Evolutionary conservation across 2,329 filamentous ascomycete genomes (phyloP).

Genomic region (Neocucurbitaria cava): DNA sequence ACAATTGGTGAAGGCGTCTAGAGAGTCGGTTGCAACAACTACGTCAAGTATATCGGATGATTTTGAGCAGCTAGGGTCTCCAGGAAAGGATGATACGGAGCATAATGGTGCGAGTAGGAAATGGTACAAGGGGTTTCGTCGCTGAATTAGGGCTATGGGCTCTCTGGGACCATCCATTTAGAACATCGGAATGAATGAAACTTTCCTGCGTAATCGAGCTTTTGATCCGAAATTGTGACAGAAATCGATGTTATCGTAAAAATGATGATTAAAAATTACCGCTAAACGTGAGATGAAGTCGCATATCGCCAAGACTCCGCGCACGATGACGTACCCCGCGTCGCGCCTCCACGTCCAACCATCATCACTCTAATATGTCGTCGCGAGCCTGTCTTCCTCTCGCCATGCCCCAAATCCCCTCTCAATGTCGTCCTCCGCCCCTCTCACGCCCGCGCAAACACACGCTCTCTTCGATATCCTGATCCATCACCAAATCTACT

Average conservation of each 20-base stretch:
- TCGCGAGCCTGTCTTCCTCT: not conserved
- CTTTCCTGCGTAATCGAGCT: too few relatives aligned
- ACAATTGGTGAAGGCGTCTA: not conserved
- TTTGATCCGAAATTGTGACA: too few relatives aligned
- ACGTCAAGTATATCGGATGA: not conserved
- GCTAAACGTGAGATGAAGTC: not conserved
- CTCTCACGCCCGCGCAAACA: constrained; percentile 54
- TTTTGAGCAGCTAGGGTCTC: constrained; percentile 6
- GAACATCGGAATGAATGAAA: too few relatives aligned
- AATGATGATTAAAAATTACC: not conserved
- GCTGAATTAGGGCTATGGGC: too few relatives aligned
- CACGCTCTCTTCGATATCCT: constrained; percentile 63
- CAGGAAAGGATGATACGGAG: not conserved
- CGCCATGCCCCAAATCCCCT: constrained; percentile 2
- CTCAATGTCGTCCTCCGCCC: constrained; percentile 23
- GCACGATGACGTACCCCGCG: constrained; percentile 20
- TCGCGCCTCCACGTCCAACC: constrained; percentile 7
- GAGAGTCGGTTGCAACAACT: constrained; percentile 5
- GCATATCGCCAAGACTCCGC: constrained; percentile 9
- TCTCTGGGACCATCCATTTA: too few relatives aligned
- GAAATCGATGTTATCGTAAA: not conserved
- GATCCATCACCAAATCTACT: constrained; percentile 62
- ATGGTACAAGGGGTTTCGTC: constrained; percentile 20
- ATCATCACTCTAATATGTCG: constrained; percentile 5
- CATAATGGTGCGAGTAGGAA: constrained; percentile 13